phyloP scores from a whole-genome alignment of 805 yeast species.

The Debaryomyces hansenii region DNA sequence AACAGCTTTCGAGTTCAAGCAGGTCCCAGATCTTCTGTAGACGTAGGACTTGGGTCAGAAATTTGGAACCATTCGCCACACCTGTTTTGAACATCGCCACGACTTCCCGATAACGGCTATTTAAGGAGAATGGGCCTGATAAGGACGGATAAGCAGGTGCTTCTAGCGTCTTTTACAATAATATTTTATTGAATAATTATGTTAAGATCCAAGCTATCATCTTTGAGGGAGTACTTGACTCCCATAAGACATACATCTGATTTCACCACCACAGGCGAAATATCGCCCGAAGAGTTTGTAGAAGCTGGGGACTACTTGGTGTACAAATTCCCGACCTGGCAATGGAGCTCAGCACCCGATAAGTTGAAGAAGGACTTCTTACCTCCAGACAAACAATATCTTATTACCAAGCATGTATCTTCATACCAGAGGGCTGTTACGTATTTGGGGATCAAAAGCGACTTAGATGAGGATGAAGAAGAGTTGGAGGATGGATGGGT shows the following conservation, averaged over 20 bases:
- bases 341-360: constrained; percentile 58
- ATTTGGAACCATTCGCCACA: too few species aligned
- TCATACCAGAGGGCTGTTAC: constrained; percentile 69
- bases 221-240: constrained; percentile 88
- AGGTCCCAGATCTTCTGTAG: too few species aligned
- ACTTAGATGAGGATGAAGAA: constrained; percentile 33
- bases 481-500: constrained; percentile 64
- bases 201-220: constrained; percentile 74
- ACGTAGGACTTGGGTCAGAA: too few species aligned
- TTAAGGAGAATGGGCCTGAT: neutral
- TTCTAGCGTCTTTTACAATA: neutral
- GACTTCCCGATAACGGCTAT: neutral
- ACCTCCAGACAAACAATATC: constrained; percentile 82
- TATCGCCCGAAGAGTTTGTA: constrained; percentile 94
- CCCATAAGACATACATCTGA: constrained; percentile 89
- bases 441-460: constrained; percentile 46
- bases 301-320: constrained; percentile 91
- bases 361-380: constrained; percentile 58
- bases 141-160: neutral
- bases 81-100: neutral
- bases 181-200: constrained; percentile 1
- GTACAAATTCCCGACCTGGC: constrained; percentile 95
- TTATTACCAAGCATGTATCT: constrained; percentile 89
- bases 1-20: too few species aligned
- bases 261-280: constrained; percentile 82